Conservation (phyloP, 139 green algal species). For the Spirogloea muscicola region DNA sequence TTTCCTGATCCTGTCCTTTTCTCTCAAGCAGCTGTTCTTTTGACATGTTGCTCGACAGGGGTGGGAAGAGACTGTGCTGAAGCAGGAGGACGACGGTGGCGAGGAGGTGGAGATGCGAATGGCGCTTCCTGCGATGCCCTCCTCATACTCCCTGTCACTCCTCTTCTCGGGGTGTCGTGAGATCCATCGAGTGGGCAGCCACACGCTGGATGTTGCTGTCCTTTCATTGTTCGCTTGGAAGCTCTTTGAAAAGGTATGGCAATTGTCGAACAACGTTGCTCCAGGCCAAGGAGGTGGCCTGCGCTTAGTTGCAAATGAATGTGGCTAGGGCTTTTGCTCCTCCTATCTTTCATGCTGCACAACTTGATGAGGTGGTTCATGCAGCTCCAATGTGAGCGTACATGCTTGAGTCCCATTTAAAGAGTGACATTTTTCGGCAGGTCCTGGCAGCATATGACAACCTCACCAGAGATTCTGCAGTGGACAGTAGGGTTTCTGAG, state of each 20-base stretch:
- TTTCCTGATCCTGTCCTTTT: neutral
- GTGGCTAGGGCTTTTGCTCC: too few relatives aligned
- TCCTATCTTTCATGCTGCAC: too few relatives aligned
- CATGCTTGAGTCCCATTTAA: too few relatives aligned
- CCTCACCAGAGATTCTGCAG: neutral
- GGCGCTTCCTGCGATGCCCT: conserved; percentile 68
- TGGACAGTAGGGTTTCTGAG: conserved; percentile 60
- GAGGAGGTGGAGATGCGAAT: conserved; percentile 74
- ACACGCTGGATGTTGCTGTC: conserved; percentile 54
- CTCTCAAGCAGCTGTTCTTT: neutral
- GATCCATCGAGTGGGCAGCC: conserved; percentile 64
- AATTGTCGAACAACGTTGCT: too few relatives aligned
- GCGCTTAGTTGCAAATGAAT: too few relatives aligned
- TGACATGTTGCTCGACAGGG: conserved; percentile 11
- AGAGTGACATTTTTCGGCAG: too few relatives aligned
- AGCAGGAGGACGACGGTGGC: conserved; percentile 13
- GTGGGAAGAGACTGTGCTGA: conserved; percentile 65
- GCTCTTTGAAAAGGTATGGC: conserved; percentile 55
- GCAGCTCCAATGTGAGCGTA: too few relatives aligned
- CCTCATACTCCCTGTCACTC: conserved; percentile 52
- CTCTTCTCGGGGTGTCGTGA: conserved; percentile 60
- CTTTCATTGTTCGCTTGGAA: conserved; percentile 74
- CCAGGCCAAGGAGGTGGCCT: too few relatives aligned
- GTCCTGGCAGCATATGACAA: conserved; percentile 18
- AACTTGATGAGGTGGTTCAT: too few relatives aligned